Percentiles rank a stretch among this genome's conserved stretches.
These are phyloP conservation scores for Xylaria venustula DNA, from an alignment of 495 filamentous ascomycete genomes.

Conservation along the genomic window DNA sequence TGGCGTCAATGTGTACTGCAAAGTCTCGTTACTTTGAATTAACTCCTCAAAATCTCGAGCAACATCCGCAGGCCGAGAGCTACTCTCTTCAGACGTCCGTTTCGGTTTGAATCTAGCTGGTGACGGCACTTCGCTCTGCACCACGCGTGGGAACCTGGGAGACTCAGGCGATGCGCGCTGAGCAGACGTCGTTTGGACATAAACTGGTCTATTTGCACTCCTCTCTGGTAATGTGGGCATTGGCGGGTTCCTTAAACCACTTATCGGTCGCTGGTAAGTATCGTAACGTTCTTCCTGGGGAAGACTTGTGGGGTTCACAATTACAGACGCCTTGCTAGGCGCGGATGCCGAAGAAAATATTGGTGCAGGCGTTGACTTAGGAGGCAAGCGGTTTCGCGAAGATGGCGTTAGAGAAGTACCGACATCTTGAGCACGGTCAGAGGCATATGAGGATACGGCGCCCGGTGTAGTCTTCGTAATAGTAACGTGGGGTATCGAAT, in stretches of 20 bases:
- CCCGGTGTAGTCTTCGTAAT: constrained; percentile 7
- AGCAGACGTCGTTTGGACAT: constrained; percentile 18
- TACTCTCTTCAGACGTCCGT: constrained; percentile 52
- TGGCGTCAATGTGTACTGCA: constrained; percentile 91
- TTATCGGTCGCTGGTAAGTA: constrained; percentile 5
- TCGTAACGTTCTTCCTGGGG: constrained; percentile 30
- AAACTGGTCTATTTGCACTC: constrained; percentile 32
- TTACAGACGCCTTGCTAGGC: constrained; percentile 35
- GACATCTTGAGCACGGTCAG: constrained; percentile 16
- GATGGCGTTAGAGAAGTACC: constrained; percentile 11
- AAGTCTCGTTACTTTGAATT: constrained; percentile 85
- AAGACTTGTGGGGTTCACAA: constrained; percentile 23
- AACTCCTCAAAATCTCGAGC: constrained; percentile 73
- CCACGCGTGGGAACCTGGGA: constrained; percentile 18
- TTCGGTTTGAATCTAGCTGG: constrained; percentile 45
- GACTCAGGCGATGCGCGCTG: constrained; percentile 25
- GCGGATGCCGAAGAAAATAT: constrained; percentile 19
- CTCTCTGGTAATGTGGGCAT: constrained; percentile 41
- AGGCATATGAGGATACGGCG: constrained; percentile 10
- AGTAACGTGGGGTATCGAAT: not conserved
- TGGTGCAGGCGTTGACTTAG: constrained; percentile 19
- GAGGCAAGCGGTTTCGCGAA: constrained; percentile 23
- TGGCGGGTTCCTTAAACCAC: constrained; percentile 18
- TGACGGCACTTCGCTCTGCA: constrained; percentile 32
- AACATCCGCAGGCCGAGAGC: constrained; percentile 39